phyloP scores from a whole-genome alignment of 2,329 filamentous ascomycete species.

The Microcera coccophila region DNA sequence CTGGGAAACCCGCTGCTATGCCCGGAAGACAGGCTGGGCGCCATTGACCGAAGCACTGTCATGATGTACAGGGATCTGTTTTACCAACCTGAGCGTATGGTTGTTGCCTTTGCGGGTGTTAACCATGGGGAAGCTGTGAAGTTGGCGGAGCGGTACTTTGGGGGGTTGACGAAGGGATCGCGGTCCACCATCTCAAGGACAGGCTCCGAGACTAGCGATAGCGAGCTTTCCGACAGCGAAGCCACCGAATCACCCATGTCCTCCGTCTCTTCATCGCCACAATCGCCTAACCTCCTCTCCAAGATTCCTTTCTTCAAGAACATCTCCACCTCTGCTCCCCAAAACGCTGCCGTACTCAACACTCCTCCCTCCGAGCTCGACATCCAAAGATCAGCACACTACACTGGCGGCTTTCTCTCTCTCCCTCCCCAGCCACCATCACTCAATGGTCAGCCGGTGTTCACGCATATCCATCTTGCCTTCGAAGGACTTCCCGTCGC shows the following conservation, averaged over 20 bases:
- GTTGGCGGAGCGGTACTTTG: slow-evolving; percentile 81
- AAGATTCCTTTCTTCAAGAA: slow-evolving; percentile 89
- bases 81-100: slow-evolving; percentile 85
- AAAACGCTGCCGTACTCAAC: slow-evolving; percentile 54
- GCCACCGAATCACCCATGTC: slow-evolving; percentile 30
- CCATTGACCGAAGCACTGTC: slow-evolving; percentile 71
- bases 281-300: slow-evolving; percentile 65
- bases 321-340: slow-evolving; percentile 69
- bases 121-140: slow-evolving; percentile 75
- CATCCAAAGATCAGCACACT: slow-evolving; percentile 65
- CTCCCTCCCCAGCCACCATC: slow-evolving; percentile 77
- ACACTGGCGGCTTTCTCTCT: slow-evolving; percentile 90
- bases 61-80: slow-evolving; percentile 77
- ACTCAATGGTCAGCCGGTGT: slow-evolving; percentile 65
- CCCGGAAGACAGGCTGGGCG: slow-evolving; percentile 72
- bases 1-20: slow-evolving; percentile 90
- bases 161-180: slow-evolving; percentile 69
- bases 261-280: slow-evolving; percentile 33
- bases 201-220: slow-evolving; percentile 56
- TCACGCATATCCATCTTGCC: slow-evolving; percentile 91
- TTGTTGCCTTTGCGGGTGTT: slow-evolving; percentile 92
- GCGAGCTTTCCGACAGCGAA: slow-evolving; percentile 34
- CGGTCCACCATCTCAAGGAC: slow-evolving; percentile 48
- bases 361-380: slow-evolving; percentile 48
- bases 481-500: slow-evolving; percentile 92